Conservation (phyloP, 257 asterid species). For the Capsicum rhomboideum region DNA sequence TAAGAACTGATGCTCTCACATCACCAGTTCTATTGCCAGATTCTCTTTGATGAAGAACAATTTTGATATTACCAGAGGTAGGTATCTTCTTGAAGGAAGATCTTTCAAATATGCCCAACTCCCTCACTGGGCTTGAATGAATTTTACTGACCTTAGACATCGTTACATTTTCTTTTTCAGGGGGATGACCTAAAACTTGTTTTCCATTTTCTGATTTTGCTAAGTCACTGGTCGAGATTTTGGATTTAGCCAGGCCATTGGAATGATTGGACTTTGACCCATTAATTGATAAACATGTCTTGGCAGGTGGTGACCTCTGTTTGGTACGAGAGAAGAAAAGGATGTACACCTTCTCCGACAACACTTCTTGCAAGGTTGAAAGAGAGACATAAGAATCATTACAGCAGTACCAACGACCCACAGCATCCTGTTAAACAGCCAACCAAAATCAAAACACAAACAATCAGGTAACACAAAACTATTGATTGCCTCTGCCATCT, state of each 20-base stretch:
- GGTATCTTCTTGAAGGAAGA: constrained; percentile 27
- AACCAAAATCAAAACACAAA: constrained; percentile 9
- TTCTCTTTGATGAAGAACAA: constrained; percentile 33
- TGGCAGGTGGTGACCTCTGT: constrained; percentile 55
- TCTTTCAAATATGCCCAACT: constrained; percentile 18
- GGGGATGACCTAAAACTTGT: constrained; percentile 25
- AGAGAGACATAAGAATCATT: constrained; percentile 74
- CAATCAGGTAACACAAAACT: neutral
- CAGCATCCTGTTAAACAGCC: constrained; percentile 56
- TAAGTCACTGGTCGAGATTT: constrained; percentile 23
- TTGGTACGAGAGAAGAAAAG: constrained; percentile 87
- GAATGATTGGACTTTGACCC: constrained; percentile 47
- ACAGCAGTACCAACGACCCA: constrained; percentile 94
- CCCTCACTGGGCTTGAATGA: constrained; percentile 27
- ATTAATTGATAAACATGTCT: constrained; percentile 39
- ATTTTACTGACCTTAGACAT: constrained; percentile 27
- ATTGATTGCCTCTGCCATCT: neutral
- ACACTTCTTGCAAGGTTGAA: constrained; percentile 72
- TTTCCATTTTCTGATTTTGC: constrained; percentile 24
- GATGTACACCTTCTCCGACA: constrained; percentile 86
- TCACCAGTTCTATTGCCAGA: constrained; percentile 30
- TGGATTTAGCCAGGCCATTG: constrained; percentile 41
- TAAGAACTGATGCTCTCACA: constrained; percentile 16
- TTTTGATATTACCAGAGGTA: constrained; percentile 35
- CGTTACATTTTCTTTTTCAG: constrained; percentile 15